A percentile compares a stretch with the other conserved stretches of the same genome.
Evolutionary conservation across 805 yeast species (phyloP).

Genomic region (Huiozyma naganishii): DNA sequence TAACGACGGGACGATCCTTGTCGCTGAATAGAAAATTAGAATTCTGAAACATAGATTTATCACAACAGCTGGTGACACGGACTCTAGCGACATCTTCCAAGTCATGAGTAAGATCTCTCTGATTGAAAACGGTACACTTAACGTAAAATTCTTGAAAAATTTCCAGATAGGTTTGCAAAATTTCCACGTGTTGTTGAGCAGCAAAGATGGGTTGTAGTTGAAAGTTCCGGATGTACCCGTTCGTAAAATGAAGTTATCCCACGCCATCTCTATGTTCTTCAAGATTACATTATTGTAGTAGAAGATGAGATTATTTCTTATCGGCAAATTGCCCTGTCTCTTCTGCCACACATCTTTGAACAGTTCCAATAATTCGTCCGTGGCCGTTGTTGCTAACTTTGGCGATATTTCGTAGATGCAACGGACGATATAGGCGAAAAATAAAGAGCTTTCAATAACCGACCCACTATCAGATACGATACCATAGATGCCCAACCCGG

Average conservation of each 20-base stretch:
- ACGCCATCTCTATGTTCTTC: conserved; percentile 18
- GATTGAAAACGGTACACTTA: conserved; percentile 24
- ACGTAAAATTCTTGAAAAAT: conserved; percentile 20
- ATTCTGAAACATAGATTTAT: conserved; percentile 78
- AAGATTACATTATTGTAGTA: conserved; percentile 21
- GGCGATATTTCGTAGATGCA: conserved; percentile 91
- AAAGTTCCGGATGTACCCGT: conserved; percentile 4
- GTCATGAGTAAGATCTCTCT: conserved; percentile 24
- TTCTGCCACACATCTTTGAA: conserved; percentile 30
- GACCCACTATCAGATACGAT: conserved; percentile 75
- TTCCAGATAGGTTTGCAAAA: conserved; percentile 21
- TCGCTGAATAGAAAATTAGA: conserved; percentile 80
- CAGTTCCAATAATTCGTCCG: conserved; percentile 32
- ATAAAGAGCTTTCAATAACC: conserved; percentile 78
- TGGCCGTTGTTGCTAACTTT: conserved; percentile 53
- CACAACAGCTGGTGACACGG: conserved; percentile 71
- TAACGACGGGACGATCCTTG: conserved; percentile 81
- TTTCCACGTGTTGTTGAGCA: conserved; percentile 5
- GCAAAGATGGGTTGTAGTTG: conserved; percentile 1
- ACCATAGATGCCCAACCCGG: conserved; percentile 70
- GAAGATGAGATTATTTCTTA: conserved; percentile 25
- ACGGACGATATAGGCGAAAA: conserved; percentile 85
- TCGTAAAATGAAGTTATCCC: conserved; percentile 19
- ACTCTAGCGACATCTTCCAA: conserved; percentile 39
- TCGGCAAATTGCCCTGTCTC: conserved; percentile 25